Base-by-base conservation (phyloP, 768 basidiomycete species). In the Lactifluus hygrophoroides region DNA sequence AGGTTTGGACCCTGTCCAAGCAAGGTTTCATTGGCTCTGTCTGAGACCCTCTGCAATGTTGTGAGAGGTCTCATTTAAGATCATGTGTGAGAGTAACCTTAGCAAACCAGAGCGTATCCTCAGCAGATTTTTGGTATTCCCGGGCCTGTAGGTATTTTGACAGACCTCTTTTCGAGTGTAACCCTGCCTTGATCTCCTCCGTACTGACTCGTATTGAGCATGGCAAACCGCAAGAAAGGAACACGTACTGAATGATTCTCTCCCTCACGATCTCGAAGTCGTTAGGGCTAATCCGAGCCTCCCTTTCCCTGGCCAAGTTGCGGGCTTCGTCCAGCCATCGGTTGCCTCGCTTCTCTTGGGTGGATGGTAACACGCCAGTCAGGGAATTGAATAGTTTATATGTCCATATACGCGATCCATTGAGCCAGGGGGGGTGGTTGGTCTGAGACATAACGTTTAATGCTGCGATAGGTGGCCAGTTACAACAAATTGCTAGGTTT, bases 321-420 rank as follows among this genome's bases (percentile, higher is more conserved):
- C 51, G 58, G 30, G 58, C 58, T 7, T 35, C 3, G n/a, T 54
- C 45, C 13, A 59, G 58, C 17, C 52, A 40, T 32, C 2, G 3
- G n/a, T 48, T 45, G 5, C 58, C 58, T 8, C 9, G 38, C 28
- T 11, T 16, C 28, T 44, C 27, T 32, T 30, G 46, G 25, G 47
- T 42, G 0, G 47, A 55, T 8, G 47, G 52, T 6, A 17, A 27
- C 32, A 14, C 48, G 2, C 1, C 11, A 6, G 23, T 5, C 34
- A 59, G 13, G 43, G 50, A 59, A 1, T 44, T 34, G 10, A 59
- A 16, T 5, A 59, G 40, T 23, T 19, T 54, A 27, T 19, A 59
- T 6, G 32, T 35, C 14, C 54, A n/a, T 42, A 59, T 40, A 30
- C 58, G 47, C 0, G 58, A 49, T 23, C 40, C 58, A 34, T 59